A percentile compares a stretch with the other conserved stretches of the same genome.
phyloP scores from a whole-genome alignment of 257 asterid species.

The Fraxinus quadrangulata region DNA sequence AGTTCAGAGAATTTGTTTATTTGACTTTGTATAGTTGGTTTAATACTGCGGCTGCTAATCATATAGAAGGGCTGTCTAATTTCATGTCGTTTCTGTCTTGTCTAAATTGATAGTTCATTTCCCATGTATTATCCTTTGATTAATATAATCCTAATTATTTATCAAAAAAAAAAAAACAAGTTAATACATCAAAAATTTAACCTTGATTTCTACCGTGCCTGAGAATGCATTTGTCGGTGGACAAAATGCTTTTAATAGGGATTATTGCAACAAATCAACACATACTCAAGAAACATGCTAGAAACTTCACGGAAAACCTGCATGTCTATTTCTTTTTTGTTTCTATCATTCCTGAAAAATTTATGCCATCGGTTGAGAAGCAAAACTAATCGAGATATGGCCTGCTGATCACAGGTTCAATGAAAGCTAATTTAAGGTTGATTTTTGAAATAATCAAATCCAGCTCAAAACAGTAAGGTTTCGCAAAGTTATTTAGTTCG shows the following conservation, averaged over 20 bases:
- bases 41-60: no score
- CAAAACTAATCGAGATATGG: not conserved
- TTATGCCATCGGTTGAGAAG: not conserved
- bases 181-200: no score
- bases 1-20: no score
- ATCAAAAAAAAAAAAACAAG: no score
- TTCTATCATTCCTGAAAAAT: not conserved
- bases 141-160: no score
- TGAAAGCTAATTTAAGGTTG: not conserved
- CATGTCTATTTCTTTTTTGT: not conserved
- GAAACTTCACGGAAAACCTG: not conserved
- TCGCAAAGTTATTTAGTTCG: not conserved
- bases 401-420: not conserved
- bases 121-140: no score
- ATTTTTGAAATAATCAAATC: not conserved
- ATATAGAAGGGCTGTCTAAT: no score
- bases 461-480: not conserved
- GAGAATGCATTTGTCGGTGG: not conserved
- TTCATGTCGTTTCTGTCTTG: no score
- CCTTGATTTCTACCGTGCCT: not conserved
- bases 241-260: not conserved
- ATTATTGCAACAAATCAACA: not conserved
- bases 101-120: no score
- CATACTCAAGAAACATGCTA: not conserved
- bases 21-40: no score